These are phyloP conservation scores for Elsinoe perseae DNA, from an alignment of 2,329 filamentous ascomycete species.

Conservation along the genomic window DNA sequence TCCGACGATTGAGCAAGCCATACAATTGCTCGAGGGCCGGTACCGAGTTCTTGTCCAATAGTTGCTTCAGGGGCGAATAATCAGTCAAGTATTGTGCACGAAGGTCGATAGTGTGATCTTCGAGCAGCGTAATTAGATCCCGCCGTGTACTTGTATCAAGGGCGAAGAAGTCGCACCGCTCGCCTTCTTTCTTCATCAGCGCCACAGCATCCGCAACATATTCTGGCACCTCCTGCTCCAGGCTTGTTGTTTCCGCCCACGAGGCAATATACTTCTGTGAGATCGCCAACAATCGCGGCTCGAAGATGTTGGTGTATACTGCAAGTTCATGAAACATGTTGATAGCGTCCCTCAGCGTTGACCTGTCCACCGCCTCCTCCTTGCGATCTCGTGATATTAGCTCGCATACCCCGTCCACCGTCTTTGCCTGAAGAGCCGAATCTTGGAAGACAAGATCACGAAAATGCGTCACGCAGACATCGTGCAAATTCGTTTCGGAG, in stretches of 20 bases:
- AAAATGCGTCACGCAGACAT: conserved; percentile 72
- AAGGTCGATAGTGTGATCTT: conserved; percentile 61
- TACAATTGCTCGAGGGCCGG: conserved; percentile 70
- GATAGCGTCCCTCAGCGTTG: conserved; percentile 63
- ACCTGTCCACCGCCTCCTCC: conserved; percentile 50
- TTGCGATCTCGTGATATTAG: conserved; percentile 66
- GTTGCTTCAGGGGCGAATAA: conserved; percentile 55
- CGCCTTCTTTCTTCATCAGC: conserved; percentile 64
- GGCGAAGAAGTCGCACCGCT: conserved; percentile 70
- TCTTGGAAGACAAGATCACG: conserved; percentile 53
- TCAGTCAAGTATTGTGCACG: conserved; percentile 47
- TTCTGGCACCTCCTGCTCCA: conserved; percentile 55
- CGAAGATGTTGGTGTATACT: conserved; percentile 72
- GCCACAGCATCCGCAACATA: conserved; percentile 66
- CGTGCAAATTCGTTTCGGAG: conserved; percentile 66
- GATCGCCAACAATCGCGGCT: conserved; percentile 60
- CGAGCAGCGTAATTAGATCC: conserved; percentile 64
- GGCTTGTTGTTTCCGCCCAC: conserved; percentile 61
- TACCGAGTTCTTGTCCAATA: conserved; percentile 64
- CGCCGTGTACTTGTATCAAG: conserved; percentile 77
- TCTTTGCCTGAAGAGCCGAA: conserved; percentile 43
- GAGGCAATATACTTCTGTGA: conserved; percentile 61
- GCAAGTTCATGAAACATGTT: conserved; percentile 78
- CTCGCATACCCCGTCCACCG: conserved; percentile 65
- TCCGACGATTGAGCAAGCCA: conserved; percentile 62